Base-by-base conservation (phyloP, 2,329 filamentous ascomycete genomes). In the Zymoseptoria crescenta region DNA sequence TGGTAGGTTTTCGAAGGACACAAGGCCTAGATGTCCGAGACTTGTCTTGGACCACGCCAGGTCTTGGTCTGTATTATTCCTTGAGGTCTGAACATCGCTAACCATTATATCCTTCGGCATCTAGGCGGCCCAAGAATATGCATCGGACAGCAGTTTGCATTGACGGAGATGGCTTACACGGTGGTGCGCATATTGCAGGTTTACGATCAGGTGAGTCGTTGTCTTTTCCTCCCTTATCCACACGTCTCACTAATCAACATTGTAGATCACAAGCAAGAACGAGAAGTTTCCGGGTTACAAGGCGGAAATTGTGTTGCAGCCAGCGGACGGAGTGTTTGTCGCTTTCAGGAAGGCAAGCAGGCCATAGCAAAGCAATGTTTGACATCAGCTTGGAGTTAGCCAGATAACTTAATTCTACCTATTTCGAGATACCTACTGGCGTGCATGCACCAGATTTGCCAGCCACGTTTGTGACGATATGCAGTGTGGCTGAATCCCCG, bases 121-220 rank as follows among this genome's bases (percentile, higher is more conserved):
- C 24, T 4, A 24, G 24, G 10, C 8, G 61, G 77, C 0, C 77
- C 77, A 3, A 63, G 78, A 1, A 79, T 80, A n/a, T 80, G 78
- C 59, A 76, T 80, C 41, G 78, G 78, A 0, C 78, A 80, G 70
- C 77, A 80, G 59, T 80, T 80, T 62, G 78, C 78, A 10, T 68
- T 80, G 27, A 80, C 77, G 0, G 78, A 80, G 64, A 77, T 80
- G 74, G 77, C 70, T 2, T 80, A 80, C 59, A 79, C 77, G 7
- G 67, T 78, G 20, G 76, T 77, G 10, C 68, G 78, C 24, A 68
- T 80, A 21, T 67, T 80, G 56, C 78, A 80, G 68, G 69, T 68
- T 20, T 80, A 74, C 59, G 70, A 74, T 55, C 67, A 64, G 6
- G 68, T 79, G n/a, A 74, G 77, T 16, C n/a, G 3, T 13, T 45